Conservation (phyloP, 108 stramenopile genomes). For the Halocafeteria seosinensis region DNA sequence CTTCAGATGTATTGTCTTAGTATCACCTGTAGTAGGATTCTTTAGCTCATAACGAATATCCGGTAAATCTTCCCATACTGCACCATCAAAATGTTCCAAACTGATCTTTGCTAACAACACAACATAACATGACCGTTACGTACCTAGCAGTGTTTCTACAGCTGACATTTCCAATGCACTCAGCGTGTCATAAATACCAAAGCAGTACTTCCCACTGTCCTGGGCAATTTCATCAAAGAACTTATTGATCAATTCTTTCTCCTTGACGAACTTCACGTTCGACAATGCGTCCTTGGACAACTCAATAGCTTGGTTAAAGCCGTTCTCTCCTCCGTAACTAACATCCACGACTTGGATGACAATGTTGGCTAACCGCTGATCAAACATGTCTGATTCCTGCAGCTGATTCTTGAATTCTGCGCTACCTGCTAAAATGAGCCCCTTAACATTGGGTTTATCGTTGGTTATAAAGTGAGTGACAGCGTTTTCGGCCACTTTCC, state of each 20-base stretch:
- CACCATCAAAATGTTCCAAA: no score
- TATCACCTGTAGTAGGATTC: conserved; percentile 61
- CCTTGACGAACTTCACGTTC: conserved; percentile 93
- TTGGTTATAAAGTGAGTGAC: conserved; percentile 88
- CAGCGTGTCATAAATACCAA: conserved; percentile 91
- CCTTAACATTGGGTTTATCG: conserved; percentile 82
- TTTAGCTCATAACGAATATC: conserved; percentile 24
- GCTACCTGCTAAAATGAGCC: conserved; percentile 81
- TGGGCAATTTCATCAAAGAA: conserved; percentile 96
- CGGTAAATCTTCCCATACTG: conserved; percentile 10
- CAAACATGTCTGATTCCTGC: conserved; percentile 79
- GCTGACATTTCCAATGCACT: conserved; percentile 89
- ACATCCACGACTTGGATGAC: conserved; percentile 96
- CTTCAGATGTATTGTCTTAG: conserved; percentile 62
- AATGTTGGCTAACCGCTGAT: conserved; percentile 67
- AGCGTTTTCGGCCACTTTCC: conserved; percentile 89
- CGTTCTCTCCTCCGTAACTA: conserved; percentile 83
- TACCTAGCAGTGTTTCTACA: conserved; percentile 86
- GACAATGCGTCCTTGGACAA: conserved; percentile 69
- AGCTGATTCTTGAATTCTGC: conserved; percentile 95
- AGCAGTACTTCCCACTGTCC: conserved; percentile 96
- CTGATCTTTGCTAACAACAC: no score
- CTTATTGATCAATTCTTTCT: conserved; percentile 83
- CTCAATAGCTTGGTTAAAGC: conserved; percentile 99
- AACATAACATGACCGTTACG: no score